phyloP scores from a whole-genome alignment of 73 alveolate species.

The Effrenium voratum region DNA sequence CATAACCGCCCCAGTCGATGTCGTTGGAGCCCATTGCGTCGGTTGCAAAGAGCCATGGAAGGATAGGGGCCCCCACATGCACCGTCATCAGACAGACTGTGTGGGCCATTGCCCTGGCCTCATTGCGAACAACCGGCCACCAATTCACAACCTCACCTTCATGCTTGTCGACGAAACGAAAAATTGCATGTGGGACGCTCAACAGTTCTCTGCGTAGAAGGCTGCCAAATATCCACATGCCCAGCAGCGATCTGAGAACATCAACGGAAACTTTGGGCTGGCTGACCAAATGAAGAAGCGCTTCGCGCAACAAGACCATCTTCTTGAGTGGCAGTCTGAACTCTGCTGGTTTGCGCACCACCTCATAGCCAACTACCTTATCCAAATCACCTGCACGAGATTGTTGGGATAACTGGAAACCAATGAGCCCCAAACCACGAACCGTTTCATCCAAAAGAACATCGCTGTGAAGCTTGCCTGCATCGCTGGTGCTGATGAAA shows the following conservation, averaged over 20 bases:
- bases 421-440: background rate
- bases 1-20: background rate
- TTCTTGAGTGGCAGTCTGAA: background rate
- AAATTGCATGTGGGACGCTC: background rate
- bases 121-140: conserved; percentile 11
- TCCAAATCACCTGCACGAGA: background rate
- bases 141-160: background rate
- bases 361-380: conserved; percentile 17
- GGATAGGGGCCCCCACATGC: conserved; percentile 2
- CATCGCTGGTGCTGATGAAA: background rate
- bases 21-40: conserved; percentile 22
- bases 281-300: background rate
- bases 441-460: background rate
- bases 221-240: background rate
- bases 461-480: background rate
- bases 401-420: background rate
- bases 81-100: background rate
- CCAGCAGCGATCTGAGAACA: background rate
- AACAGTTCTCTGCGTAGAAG: background rate
- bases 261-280: background rate
- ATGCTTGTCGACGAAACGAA: background rate
- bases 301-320: background rate
- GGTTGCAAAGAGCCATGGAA: background rate
- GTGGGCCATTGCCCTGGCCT: background rate
- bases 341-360: background rate